These are phyloP conservation scores for Clarkia xantiana DNA, from an alignment of 345 rosid species.

Conservation along the genomic window DNA sequence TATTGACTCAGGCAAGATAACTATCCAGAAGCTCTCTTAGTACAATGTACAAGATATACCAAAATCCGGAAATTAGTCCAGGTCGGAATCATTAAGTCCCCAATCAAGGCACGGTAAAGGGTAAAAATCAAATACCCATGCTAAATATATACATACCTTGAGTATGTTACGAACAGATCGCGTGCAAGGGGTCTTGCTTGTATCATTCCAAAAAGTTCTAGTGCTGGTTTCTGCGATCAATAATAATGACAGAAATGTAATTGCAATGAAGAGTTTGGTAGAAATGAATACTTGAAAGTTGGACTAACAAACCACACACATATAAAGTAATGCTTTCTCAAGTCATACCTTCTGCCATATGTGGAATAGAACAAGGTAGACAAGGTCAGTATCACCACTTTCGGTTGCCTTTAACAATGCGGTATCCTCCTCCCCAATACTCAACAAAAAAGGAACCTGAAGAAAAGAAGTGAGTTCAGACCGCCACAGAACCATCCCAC, in stretches of 20 bases:
- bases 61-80: too few species aligned
- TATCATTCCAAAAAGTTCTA: conserved; percentile 80
- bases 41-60: too few species aligned
- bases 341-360: conserved; percentile 80
- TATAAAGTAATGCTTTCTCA: too few species aligned
- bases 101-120: background rate
- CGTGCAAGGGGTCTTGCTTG: conserved; percentile 79
- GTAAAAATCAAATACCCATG: background rate
- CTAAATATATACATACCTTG: conserved; percentile 32
- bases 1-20: background rate
- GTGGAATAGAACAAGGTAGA: conserved; percentile 88
- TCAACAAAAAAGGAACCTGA: conserved; percentile 86
- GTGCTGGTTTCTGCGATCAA: conserved; percentile 56
- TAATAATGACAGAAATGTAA: conserved; percentile 2
- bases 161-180: conserved; percentile 62
- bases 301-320: too few species aligned
- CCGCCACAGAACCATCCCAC: background rate
- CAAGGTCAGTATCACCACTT: conserved; percentile 93
- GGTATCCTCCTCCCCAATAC: conserved; percentile 92
- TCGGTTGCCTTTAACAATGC: conserved; percentile 87
- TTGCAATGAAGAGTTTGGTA: too few species aligned
- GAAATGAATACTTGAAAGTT: background rate
- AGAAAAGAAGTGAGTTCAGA: conserved; percentile 4
- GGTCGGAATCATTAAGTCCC: too few species aligned
- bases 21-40: too few species aligned